Base-by-base conservation (phyloP, 192 early-diverging fungal species). In the Globomyces pollinis-pini region DNA sequence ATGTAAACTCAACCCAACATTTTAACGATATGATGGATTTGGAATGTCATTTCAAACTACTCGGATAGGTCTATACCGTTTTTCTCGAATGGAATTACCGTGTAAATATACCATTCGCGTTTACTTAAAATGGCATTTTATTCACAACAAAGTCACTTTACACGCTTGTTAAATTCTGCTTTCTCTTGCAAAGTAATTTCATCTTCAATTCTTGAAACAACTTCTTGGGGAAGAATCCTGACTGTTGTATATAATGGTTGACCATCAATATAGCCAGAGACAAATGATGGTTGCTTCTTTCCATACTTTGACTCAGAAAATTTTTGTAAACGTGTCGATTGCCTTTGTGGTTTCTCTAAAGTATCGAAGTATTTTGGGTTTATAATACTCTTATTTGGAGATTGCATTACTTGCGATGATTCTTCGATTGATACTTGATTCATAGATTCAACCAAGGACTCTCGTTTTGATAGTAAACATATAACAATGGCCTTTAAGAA, bases 401-500 rank as follows among this genome's bases (percentile, higher is more conserved):
- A 12, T 4, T 49, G 3, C 15, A 26, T 49, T 5, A 5, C 42
- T 43, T 20, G 6, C 4, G 5, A 5, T 43, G 42, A 16, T 12
- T 6, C 5, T 9, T 43, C 12, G 9, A n/a, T 7, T 43, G 6
- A 5, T 5, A 9, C 4, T 9, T 43, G 3, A 16, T 12, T 43
- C 16, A 5, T 43, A 43, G 5, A 6, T 43, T 9, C 42, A 16
- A 5, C 42, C 4, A 12, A 18, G 8, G 6, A 12, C 15, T 23
- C 20, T 9, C 24, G 6, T 49, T 49, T 9, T 24, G 45, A 49
- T 24, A 49, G 15, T 24, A 49, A 26, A 15, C 45, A 49, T 26
- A 49, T 49, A 23, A 49, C 45, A 18, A 49, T 49, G 12, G 45
- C 45, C 28, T 49, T 49, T 8, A 49, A 16, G 13, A 49, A 49